Base-by-base conservation (phyloP, 768 basidiomycete genomes). In the Russula vinacea region DNA sequence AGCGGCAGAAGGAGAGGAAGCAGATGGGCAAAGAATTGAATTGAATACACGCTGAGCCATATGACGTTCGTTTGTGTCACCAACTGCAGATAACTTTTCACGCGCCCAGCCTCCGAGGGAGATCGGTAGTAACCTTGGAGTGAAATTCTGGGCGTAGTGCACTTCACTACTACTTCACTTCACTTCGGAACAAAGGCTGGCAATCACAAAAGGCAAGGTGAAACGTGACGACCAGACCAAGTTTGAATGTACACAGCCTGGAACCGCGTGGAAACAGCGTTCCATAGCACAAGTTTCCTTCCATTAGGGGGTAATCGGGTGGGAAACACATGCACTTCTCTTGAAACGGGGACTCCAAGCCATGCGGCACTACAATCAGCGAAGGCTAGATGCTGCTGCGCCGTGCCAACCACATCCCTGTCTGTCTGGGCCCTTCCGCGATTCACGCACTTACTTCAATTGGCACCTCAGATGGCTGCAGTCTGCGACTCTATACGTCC, bases 251-350 rank as follows among this genome's bases (percentile, higher is more conserved):
- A 39, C 54, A 39, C 61, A 49, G 37, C 44, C 26, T 24, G 54
- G 37, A 56, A 62, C 61, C 61, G 61, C 61, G 53, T 62, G 61
- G 61, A 62, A 47, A 55, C 60, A 47, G 60, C 60, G 33, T 62
- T 62, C 26, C 53, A 55, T 26, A 47, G 37, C 16, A 37, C 54
- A 56, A 55, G 19, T 37, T 22, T 7, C 37, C 24, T 45, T 33
- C 26, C 44, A 26, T 62, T 9, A 24, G 45, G 19, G 51, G 22
- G 33, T 5, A 55, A 55, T 37, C 29, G 50, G 26, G 13, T 24
- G 54, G 32, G 54, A 55, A 56, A 42, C 35, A 50, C 29, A 26
- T 54, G 26, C 22, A 9, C n/a, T 49, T 40, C 56, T 39, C 32
- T 24, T 29, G 52, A n/a, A 56, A 56, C 54, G 61, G 37, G 13